phyloP scores from a whole-genome alignment of 371 early-diverging fungal species.

The Actinomucor elegans region DNA sequence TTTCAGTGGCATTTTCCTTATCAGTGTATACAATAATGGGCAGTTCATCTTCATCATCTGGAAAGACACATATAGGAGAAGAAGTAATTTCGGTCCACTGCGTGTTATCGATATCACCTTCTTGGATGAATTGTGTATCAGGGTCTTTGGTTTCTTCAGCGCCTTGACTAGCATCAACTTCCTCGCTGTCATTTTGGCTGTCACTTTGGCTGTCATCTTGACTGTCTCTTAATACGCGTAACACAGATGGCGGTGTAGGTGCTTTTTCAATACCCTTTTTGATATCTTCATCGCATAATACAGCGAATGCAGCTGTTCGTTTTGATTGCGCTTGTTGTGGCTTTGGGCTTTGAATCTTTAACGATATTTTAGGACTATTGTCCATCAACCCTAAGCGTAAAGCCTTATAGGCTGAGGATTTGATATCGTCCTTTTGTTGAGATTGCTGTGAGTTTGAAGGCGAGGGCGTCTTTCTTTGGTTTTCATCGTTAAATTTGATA shows the following conservation, averaged over 20 bases:
- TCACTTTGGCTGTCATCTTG: not conserved
- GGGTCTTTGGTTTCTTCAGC: not conserved
- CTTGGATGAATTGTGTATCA: slow-evolving; percentile 2
- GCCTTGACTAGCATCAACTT: not conserved
- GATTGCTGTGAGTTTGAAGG: not conserved
- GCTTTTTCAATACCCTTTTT: slow-evolving; percentile 6
- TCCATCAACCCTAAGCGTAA: not conserved
- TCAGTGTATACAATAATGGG: not conserved
- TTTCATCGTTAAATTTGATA: not conserved
- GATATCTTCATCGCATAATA: slow-evolving; percentile 11
- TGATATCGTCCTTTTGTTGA: not conserved
- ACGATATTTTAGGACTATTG: not conserved
- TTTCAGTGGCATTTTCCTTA: not conserved
- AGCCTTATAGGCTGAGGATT: too few species aligned
- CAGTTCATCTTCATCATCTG: not conserved
- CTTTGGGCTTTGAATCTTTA: not conserved
- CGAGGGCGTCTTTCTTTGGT: not conserved
- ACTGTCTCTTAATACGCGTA: not conserved
- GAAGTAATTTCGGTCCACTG: slow-evolving; percentile 3
- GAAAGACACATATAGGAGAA: slow-evolving; percentile 2
- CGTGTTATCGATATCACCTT: not conserved
- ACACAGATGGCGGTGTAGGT: not conserved
- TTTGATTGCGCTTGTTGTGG: not conserved
- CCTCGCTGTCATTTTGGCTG: not conserved
- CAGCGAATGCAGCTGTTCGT: not conserved